A percentile compares a stretch with the other conserved stretches of the same genome.
Conservation (phyloP, 805 yeast genomes). For the Starmera quercuum region DNA sequence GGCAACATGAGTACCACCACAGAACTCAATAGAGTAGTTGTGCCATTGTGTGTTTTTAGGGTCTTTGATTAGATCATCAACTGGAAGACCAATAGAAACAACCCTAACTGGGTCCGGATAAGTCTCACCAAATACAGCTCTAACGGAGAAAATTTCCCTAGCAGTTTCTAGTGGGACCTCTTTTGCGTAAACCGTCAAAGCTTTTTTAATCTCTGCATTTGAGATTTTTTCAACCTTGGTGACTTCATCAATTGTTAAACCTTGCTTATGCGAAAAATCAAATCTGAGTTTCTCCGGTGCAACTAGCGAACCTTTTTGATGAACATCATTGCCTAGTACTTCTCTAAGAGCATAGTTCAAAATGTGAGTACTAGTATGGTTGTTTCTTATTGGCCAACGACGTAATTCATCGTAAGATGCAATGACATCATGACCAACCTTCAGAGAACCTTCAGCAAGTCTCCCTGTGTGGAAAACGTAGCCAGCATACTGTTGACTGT, state of each 20-base stretch:
- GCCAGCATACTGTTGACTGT: slow-evolving; percentile 91
- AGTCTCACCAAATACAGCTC: slow-evolving; percentile 98
- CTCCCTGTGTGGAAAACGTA: slow-evolving; percentile 93
- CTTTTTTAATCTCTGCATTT: slow-evolving; percentile 62
- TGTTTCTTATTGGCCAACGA: slow-evolving; percentile 94
- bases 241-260: slow-evolving; percentile 63
- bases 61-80: slow-evolving; percentile 66
- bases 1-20: slow-evolving; percentile 98
- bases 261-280: slow-evolving; percentile 93
- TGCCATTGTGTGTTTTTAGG: slow-evolving; percentile 75
- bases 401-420: slow-evolving; percentile 89
- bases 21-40: slow-evolving; percentile 81
- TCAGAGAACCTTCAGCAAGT: slow-evolving; percentile 66
- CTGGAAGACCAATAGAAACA: slow-evolving; percentile 89
- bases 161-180: slow-evolving; percentile 76
- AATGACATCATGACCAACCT: slow-evolving; percentile 63
- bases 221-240: slow-evolving; percentile 68
- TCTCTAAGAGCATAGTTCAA: slow-evolving; percentile 83
- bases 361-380: slow-evolving; percentile 97
- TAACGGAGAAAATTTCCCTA: slow-evolving; percentile 68
- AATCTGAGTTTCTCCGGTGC: slow-evolving; percentile 93
- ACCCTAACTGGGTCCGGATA: slow-evolving; percentile 99
- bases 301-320: slow-evolving; percentile 95
- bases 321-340: slow-evolving; percentile 80
- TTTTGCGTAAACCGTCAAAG: slow-evolving; percentile 69